Evolutionary conservation across 176 grass and related monocot species (phyloP).

Genomic region (Cenchrus americanus): DNA sequence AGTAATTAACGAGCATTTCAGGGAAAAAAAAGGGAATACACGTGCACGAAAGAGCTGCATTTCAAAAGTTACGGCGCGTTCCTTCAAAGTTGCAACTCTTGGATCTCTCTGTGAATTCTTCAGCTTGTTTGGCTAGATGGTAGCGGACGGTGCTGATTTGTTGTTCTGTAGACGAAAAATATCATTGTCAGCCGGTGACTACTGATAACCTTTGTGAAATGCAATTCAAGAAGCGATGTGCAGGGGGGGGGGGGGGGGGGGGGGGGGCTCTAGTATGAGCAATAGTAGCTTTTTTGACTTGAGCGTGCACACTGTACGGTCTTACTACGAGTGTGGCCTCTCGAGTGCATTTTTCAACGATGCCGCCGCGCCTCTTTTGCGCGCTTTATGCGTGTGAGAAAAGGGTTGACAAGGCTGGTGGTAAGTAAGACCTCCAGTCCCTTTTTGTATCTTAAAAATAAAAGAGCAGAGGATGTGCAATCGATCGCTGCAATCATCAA

Average conservation of each 20-base stretch:
- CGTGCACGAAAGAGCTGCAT: no score
- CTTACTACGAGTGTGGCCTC: background rate
- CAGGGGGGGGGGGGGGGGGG: no score
- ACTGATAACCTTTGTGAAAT: no score
- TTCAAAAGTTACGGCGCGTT: no score
- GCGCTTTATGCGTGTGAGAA: background rate
- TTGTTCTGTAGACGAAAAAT: no score
- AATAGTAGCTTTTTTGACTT: conserved; percentile 7
- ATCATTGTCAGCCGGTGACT: no score
- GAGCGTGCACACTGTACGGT: background rate
- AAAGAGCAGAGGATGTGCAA: conserved; percentile 22
- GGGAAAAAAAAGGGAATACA: no score
- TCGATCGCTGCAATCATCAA: conserved; percentile 46
- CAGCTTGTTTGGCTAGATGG: no score
- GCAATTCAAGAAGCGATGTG: background rate
- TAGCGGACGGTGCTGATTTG: no score
- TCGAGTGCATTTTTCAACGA: conserved; percentile 10
- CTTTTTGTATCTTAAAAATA: background rate
- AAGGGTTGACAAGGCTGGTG: background rate
- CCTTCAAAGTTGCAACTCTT: no score
- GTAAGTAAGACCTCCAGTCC: background rate
- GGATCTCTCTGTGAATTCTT: no score
- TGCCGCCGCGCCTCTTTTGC: conserved; percentile 6
- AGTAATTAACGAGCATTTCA: no score
- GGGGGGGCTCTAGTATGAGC: background rate